Evolutionary conservation across 495 filamentous ascomycete species (phyloP).

Genomic region (Xeromyces bisporus): DNA sequence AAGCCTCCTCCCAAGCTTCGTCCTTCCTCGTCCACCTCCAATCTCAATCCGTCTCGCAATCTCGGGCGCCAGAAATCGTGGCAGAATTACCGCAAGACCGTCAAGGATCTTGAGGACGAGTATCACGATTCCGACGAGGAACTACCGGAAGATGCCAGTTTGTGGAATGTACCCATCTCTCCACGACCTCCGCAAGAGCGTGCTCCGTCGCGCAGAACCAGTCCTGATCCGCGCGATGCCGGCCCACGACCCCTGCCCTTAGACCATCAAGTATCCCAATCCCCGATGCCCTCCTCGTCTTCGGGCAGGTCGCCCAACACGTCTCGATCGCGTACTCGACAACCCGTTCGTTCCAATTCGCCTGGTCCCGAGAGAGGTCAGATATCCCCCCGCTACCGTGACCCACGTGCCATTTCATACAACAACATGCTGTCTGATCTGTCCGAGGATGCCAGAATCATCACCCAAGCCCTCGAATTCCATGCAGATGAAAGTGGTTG

Average conservation of each 20-base stretch:
- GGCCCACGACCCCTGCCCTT: conserved; percentile 26
- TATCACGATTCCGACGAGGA: conserved; percentile 84
- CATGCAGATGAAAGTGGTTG: conserved; percentile 53
- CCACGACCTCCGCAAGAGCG: conserved; percentile 59
- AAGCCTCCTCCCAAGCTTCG: conserved; percentile 15
- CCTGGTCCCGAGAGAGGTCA: conserved; percentile 28
- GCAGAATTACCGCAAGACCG: conserved; percentile 64
- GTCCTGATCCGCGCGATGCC: conserved; percentile 36
- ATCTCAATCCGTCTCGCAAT: conserved; percentile 22
- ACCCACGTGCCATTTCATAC: conserved; percentile 67
- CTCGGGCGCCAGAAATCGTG: conserved; percentile 31
- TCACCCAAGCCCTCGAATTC: conserved; percentile 78
- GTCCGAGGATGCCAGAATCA: conserved; percentile 70
- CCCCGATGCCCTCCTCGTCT: conserved; percentile 3
- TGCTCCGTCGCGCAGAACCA: conserved; percentile 29
- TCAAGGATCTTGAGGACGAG: conserved; percentile 68
- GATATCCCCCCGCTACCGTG: conserved; percentile 25
- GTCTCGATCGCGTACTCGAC: conserved; percentile 14
- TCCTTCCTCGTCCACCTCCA: conserved; percentile 16
- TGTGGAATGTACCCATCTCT: conserved; percentile 92
- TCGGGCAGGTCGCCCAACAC: conserved; percentile 13
- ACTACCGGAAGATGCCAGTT: conserved; percentile 74
- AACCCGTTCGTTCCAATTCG: conserved; percentile 23
- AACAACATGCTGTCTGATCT: conserved; percentile 60
- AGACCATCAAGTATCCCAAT: conserved; percentile 21